Evolutionary conservation across 331 rosid genomes (phyloP), one percentile per base, ranked within the genome.

Genomic region (Quercus tomentella): DNA sequence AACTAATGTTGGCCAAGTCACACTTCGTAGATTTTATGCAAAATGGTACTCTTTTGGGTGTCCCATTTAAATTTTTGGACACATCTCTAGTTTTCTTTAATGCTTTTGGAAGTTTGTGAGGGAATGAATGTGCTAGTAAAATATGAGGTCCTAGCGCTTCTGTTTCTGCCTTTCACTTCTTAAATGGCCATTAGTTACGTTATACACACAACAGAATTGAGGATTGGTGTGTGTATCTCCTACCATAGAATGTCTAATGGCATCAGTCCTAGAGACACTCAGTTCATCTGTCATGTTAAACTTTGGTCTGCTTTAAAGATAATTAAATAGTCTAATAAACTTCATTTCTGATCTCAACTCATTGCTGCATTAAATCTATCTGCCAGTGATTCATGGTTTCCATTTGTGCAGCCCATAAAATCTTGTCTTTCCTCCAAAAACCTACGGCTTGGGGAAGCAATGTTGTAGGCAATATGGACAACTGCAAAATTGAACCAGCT

Each of bases 391-490:
- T 62, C 78, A 56, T 77, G 78, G 37, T 69, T 45, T 79, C 30
- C 57, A 30, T 70, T 61, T 80, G 31, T 88, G 97, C 95, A 95
- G 97, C 81, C 79, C 66, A 75, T 82, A 91, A 90, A 83, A 95
- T 95, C 73, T 76, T 95, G 91, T 89, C 91, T 73, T 72, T 89
- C 79, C 88, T 95, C 77, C 97, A 89, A 78, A 84, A 80, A 30
- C 92, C 92, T 17, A 63, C 11, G 87, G 73, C 83, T 66, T 76
- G 30, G 49, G 85, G 63, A 71, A 83, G 76, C 68, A 11, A 52
- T 58, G 70, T 73, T 76, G 73, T 83, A 70, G 88, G 87, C 78
- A 57, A 77, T 82, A 55, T 31, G 30, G 56, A 31, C 55, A 75
- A 76, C 76, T 82, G 74, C 56, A 67, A 70, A 20, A 66, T 51